Base-by-base conservation (phyloP, 495 filamentous ascomycete species). In the Aspergillus campestris region DNA sequence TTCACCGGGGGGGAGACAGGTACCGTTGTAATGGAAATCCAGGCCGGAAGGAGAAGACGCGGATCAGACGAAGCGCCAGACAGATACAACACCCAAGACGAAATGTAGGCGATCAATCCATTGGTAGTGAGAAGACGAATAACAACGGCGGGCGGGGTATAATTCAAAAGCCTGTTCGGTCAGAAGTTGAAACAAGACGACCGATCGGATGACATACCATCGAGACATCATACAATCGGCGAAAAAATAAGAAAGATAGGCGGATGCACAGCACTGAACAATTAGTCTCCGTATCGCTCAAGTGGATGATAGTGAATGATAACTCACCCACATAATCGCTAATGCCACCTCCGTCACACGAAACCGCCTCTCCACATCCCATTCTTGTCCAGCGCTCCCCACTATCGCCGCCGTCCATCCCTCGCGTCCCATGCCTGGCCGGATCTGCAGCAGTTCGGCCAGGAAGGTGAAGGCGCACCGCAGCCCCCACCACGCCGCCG, bases 181-280 rank as follows among this genome's bases (percentile, higher is more conserved):
- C 27, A 31, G 29, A 11, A 39, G 29, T 35, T 29, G 3, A 40
- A 18, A 34, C 11, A 34, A 0, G 8, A 28, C 8, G 30, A 10
- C 44, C 31, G 29, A 31, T 40, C 14, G 34, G 24, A 37, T 38
- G 34, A 69, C 71, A n/a, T 50, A 86, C 87, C 87, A 92, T 60
- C 88, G 81, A 50, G 84, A 89, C 87, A 94, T 94, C 58, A 92
- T 81, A 65, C 86, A 88, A 67, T 94, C 87, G 48, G 86, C 89
- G 65, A 92, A 91, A 66, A 89, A 85, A 64, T 89, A 92, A 45
- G 84, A 87, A 59, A 92, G 77, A 65, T 89, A 89, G 40, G 82
- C 88, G 33, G 86, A 88, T 62, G 85, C 82, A 60, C 72, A 77
- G 71, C 87, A 89, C 87, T 90, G 43, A 41, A 47, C 15, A n/a